Conservation (phyloP, 495 filamentous ascomycete genomes). For the Cercophora newfieldiana region DNA sequence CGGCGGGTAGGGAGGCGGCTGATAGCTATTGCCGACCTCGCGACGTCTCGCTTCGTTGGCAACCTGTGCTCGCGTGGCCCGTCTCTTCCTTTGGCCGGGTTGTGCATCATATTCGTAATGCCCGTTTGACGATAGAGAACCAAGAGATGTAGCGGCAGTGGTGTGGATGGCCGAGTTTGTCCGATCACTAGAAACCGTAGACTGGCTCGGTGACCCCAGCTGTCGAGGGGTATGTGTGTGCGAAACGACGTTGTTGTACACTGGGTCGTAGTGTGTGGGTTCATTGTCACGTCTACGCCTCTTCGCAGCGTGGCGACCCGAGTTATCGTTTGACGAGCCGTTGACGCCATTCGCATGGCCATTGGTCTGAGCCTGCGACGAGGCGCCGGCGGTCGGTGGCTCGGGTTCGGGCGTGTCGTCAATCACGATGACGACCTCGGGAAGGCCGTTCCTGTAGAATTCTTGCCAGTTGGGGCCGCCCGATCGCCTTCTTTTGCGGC, state of each 20-base stretch:
- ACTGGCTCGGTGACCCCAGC: constrained; percentile 53
- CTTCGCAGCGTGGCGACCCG: constrained; percentile 44
- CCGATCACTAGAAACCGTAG: constrained; percentile 76
- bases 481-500: constrained; percentile 58
- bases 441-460: constrained; percentile 91
- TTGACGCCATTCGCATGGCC: constrained; percentile 26
- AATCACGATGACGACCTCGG: constrained; percentile 93
- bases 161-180: constrained; percentile 83
- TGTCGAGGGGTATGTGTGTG: constrained; percentile 62
- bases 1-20: constrained; percentile 80
- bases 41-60: constrained; percentile 77
- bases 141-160: constrained; percentile 87
- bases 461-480: constrained; percentile 78
- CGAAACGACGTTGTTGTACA: constrained; percentile 54
- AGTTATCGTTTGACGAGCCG: constrained; percentile 16
- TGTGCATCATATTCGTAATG: constrained; percentile 58
- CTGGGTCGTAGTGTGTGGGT: constrained; percentile 47
- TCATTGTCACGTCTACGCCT: constrained; percentile 51
- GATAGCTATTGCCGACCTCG: constrained; percentile 71
- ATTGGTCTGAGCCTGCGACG: constrained; percentile 34
- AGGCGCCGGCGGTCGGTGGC: constrained; percentile 28
- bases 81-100: constrained; percentile 80
- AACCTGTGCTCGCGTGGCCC: constrained; percentile 72
- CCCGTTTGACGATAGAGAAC: constrained; percentile 63
- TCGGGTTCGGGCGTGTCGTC: constrained; percentile 70